A percentile compares a stretch with the other conserved stretches of the same genome.
Evolutionary conservation across 345 rosid species (phyloP).

Genomic region (Bruguiera parviflora): DNA sequence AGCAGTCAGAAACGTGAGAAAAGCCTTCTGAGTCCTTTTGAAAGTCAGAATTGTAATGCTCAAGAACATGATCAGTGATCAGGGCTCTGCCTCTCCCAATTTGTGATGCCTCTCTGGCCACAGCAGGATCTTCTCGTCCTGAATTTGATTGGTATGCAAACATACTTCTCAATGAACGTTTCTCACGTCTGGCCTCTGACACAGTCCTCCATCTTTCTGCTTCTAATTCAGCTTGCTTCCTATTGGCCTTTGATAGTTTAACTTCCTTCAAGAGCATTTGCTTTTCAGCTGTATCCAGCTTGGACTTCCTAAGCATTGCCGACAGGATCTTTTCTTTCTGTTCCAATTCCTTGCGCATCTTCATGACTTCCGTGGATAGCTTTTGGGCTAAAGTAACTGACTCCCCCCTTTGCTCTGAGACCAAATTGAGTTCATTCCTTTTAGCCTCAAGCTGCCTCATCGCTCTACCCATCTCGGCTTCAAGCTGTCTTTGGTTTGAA

Average conservation of each 20-base stretch:
- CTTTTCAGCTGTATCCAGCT: slow-evolving; percentile 62
- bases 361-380: slow-evolving; percentile 54
- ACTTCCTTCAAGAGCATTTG: slow-evolving; percentile 64
- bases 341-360: slow-evolving; percentile 65
- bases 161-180: slow-evolving; percentile 71
- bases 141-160: slow-evolving; percentile 47
- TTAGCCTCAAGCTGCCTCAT: slow-evolving; percentile 59
- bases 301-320: slow-evolving; percentile 74
- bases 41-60: slow-evolving; percentile 37
- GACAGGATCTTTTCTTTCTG: slow-evolving; percentile 79
- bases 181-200: slow-evolving; percentile 58
- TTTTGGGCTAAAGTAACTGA: slow-evolving; percentile 45
- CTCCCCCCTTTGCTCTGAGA: slow-evolving; percentile 56
- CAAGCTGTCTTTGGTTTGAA: slow-evolving; percentile 83
- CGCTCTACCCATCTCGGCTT: slow-evolving; percentile 80
- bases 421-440: slow-evolving; percentile 50
- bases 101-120: slow-evolving; percentile 34
- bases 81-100: slow-evolving; percentile 35
- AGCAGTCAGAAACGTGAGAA: slow-evolving; percentile 39
- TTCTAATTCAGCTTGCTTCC: slow-evolving; percentile 70
- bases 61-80: slow-evolving; percentile 27
- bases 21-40: slow-evolving; percentile 32
- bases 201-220: slow-evolving; percentile 52
- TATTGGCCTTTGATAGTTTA: slow-evolving; percentile 54
- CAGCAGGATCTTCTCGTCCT: slow-evolving; percentile 35